Evolutionary conservation across 1,139 yeast species (phyloP), one percentile per base, ranked within the genome.

Genomic region (Zygoascus hellenicus): DNA sequence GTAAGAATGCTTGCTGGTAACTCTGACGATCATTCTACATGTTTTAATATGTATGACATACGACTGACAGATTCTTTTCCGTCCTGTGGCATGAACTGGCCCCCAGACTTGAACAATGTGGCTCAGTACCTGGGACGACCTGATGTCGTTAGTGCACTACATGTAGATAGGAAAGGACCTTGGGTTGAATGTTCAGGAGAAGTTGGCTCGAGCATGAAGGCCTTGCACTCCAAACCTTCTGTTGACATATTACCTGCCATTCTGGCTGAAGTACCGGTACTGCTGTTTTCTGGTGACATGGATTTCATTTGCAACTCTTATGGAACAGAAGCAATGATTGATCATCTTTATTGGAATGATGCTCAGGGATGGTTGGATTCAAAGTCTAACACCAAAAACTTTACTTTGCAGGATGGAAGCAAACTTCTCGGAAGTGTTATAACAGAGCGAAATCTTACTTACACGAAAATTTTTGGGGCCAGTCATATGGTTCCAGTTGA

Each of bases 401-500:
- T 13, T 52, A 58, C 35, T 51, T 19, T 43, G 30, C 30, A 10
- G 14, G 47, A 26, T 6, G 14, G 59, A n/a, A 62, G 58, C 7
- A 45, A 51, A 4, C 51, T 52, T 1, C 63, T 57, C 1, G 74
- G 74, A 10, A 43, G 51, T 14, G 57, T 62, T 32, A 65, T 58
- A 38, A 48, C 56, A 9, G 90, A 81, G 48, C 75, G 89, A 53
- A 87, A 87, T 58, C 70, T 92, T 58, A 85, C 96, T 0, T 85
- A 83, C 63, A 78, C 87, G 28, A 78, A 81, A 53, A 78, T 90
- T 1, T 79, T 70, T 60, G 79, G 87, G 57, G 78, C 96, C 0
- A 83, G 95, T 3, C 98, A 92, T 62, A 92, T 92, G 99, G 95
- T 90, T 17, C 96, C 98, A 1, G 84, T 79, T 58, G 97, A 92